These are phyloP conservation scores for Phytophthora boehmeriae DNA, from an alignment of 352 stramenopile genomes.

Conservation along the genomic window DNA sequence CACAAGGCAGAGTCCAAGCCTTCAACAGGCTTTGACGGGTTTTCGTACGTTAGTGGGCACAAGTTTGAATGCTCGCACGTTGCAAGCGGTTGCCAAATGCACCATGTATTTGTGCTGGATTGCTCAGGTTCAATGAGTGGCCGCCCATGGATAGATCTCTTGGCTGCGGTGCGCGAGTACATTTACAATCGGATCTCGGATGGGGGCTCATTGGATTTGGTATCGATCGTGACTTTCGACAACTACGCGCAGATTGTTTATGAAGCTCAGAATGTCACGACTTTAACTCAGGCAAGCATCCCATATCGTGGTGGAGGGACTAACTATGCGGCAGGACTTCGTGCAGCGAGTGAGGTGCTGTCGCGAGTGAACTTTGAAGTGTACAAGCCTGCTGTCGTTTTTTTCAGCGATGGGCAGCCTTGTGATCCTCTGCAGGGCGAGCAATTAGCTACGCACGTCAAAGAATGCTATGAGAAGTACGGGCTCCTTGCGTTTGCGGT, in stretches of 20 bases:
- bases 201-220: constrained; percentile 59
- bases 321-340: constrained; percentile 56
- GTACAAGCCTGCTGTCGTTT: constrained; percentile 75
- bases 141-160: constrained; percentile 59
- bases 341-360: constrained; percentile 65
- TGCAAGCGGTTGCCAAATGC: constrained; percentile 51
- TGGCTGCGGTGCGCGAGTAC: constrained; percentile 65
- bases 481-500: constrained; percentile 67
- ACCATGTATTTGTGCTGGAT: constrained; percentile 87
- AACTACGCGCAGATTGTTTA: constrained; percentile 45
- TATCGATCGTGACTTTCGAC: constrained; percentile 81
- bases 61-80: constrained; percentile 80
- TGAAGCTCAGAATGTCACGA: constrained; percentile 59
- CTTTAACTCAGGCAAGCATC: constrained; percentile 33
- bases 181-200: constrained; percentile 68
- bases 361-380: constrained; percentile 63
- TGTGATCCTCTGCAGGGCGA: constrained; percentile 48
- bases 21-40: constrained; percentile 38
- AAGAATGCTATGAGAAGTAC: constrained; percentile 61
- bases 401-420: constrained; percentile 82
- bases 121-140: constrained; percentile 78
- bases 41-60: constrained; percentile 67
- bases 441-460: constrained; percentile 59
- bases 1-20: constrained; percentile 44
- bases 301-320: constrained; percentile 55